Conservation (phyloP, 257 asterid genomes). For the Coffea eugenioides region DNA sequence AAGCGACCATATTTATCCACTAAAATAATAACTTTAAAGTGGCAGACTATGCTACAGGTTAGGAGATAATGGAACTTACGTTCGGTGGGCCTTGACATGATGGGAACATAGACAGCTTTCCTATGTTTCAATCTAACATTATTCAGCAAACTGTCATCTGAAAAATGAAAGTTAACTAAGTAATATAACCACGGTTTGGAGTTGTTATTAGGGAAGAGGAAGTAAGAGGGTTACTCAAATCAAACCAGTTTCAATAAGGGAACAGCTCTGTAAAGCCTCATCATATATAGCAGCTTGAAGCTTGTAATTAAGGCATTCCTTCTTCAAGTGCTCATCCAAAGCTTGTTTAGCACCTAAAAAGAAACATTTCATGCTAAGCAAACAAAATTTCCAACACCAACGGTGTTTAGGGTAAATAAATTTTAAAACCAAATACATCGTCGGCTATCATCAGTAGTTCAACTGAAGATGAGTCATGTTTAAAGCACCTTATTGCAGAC, state of each 20-base stretch:
- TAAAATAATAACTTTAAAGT: slow-evolving; percentile 8
- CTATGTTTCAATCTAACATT: slow-evolving; percentile 45
- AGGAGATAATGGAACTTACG: slow-evolving; percentile 54
- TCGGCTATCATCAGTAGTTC: background rate
- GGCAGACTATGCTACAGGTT: background rate
- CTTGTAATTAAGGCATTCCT: slow-evolving; percentile 66
- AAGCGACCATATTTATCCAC: background rate
- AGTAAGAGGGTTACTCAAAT: slow-evolving; percentile 1
- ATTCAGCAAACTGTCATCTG: slow-evolving; percentile 48
- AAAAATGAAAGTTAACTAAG: slow-evolving; percentile 29
- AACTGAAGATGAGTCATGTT: background rate
- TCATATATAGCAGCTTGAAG: slow-evolving; percentile 75
- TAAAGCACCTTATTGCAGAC: background rate
- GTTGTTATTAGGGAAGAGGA: slow-evolving; percentile 1
- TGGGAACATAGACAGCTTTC: slow-evolving; percentile 60
- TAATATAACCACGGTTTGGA: slow-evolving; percentile 8
- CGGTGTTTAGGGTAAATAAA: background rate
- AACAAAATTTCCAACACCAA: slow-evolving; percentile 8
- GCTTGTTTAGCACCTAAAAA: slow-evolving; percentile 65
- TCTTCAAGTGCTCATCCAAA: slow-evolving; percentile 60
- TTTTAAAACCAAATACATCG: background rate
- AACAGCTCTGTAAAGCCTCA: slow-evolving; percentile 62
- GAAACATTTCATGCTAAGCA: slow-evolving; percentile 17
- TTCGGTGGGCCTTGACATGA: slow-evolving; percentile 73
- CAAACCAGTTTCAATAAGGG: slow-evolving; percentile 34